Percentiles rank a stretch among this genome's conserved stretches.
Conservation (phyloP, 192 early-diverging fungal genomes). For the Rhizophagus prolifer region DNA sequence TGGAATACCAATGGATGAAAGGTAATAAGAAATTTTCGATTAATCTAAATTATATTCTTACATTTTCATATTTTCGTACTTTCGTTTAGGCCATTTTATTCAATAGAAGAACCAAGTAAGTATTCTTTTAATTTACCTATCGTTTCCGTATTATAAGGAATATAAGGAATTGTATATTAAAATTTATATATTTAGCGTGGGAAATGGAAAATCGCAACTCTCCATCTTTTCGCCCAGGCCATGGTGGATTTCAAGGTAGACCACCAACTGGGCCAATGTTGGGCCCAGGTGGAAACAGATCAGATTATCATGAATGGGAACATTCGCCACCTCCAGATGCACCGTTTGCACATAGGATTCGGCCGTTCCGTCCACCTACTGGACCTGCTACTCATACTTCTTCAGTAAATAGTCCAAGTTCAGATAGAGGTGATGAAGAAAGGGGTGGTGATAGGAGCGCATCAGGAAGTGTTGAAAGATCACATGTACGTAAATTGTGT, state of each 20-base stretch:
- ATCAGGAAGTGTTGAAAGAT: slow-evolving; percentile 13
- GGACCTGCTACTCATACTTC: slow-evolving; percentile 4
- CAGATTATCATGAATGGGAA: slow-evolving; percentile 28
- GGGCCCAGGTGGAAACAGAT: background rate
- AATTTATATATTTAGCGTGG: slow-evolving; percentile 12
- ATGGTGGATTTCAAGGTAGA: slow-evolving; percentile 3
- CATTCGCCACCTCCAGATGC: slow-evolving; percentile 30
- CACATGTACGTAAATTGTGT: slow-evolving; percentile 5
- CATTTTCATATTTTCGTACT: background rate
- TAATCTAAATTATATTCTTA: background rate
- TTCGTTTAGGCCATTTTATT: slow-evolving; percentile 19
- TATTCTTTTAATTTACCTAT: background rate
- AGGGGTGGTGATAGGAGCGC: background rate
- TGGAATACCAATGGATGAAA: slow-evolving; percentile 36
- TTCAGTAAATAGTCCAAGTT: slow-evolving; percentile 24
- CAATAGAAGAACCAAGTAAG: slow-evolving; percentile 21
- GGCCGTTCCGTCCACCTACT: slow-evolving; percentile 2
- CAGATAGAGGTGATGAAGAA: slow-evolving; percentile 24
- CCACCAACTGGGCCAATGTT: slow-evolving; percentile 30
- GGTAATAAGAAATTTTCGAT: background rate
- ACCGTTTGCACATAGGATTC: slow-evolving; percentile 24
- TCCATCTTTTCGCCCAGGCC: slow-evolving; percentile 10
- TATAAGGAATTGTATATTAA: background rate
- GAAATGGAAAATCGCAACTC: slow-evolving; percentile 28
- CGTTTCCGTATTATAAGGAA: too few species aligned